Percentiles rank a stretch among this genome's conserved stretches.
phyloP scores from a whole-genome alignment of 1,284 basidiomycete genomes.

The Ustilago loliicola region DNA sequence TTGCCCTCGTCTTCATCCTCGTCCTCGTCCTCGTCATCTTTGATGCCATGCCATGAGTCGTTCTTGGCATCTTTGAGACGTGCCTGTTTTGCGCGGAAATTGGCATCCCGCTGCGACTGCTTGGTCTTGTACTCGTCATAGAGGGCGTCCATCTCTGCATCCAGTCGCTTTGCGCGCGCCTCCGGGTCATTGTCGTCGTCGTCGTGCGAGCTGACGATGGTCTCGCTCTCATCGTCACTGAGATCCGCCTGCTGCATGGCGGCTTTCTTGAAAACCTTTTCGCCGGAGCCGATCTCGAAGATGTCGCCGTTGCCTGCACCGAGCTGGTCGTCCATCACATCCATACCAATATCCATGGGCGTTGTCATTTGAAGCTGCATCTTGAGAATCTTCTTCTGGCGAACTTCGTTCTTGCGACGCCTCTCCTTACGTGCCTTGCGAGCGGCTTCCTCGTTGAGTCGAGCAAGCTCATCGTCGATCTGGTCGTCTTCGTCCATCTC shows the following conservation, averaged over 20 bases:
- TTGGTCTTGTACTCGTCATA: conserved; percentile 90
- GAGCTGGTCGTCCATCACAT: conserved; percentile 72
- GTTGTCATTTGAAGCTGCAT: conserved; percentile 98
- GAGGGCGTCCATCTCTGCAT: conserved; percentile 86
- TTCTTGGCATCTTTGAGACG: conserved; percentile 78
- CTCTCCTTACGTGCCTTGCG: conserved; percentile 83
- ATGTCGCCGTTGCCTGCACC: conserved; percentile 58
- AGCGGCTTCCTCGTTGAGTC: conserved; percentile 84
- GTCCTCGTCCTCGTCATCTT: conserved; percentile 55
- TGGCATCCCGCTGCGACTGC: conserved; percentile 86
- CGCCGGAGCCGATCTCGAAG: conserved; percentile 60
- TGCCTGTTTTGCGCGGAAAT: conserved; percentile 88
- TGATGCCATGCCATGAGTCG: conserved; percentile 68
- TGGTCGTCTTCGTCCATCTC: conserved; percentile 74
- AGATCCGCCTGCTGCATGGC: conserved; percentile 72
- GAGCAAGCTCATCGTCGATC: conserved; percentile 81
- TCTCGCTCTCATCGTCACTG: conserved; percentile 72
- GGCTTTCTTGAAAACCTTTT: conserved; percentile 38
- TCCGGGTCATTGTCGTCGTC: conserved; percentile 73
- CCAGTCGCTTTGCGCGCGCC: conserved; percentile 75
- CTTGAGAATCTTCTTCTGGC: conserved; percentile 87
- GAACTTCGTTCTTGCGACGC: conserved; percentile 89
- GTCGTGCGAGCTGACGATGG: conserved; percentile 77
- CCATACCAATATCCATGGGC: conserved; percentile 92
- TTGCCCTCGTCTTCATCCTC: conserved; percentile 71